Evolutionary conservation across 805 yeast genomes (phyloP).

Genomic region (Schizosaccharomyces pombe): DNA sequence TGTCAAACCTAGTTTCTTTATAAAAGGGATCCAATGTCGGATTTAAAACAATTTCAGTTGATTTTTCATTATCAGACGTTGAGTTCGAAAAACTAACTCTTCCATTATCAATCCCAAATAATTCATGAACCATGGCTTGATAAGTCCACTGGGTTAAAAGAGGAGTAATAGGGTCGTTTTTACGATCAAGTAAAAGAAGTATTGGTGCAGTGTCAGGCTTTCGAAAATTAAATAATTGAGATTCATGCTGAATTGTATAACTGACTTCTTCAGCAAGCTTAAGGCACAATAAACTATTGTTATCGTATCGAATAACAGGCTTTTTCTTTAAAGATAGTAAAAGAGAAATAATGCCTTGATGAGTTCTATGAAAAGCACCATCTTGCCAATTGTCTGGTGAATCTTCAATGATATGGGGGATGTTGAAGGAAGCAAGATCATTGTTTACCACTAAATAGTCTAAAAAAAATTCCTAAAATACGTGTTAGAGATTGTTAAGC

Average conservation of each 20-base stretch:
- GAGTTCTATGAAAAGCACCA: constrained; percentile 21
- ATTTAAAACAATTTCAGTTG: constrained; percentile 40
- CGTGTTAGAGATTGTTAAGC: neutral
- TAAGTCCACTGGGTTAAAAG: constrained; percentile 89
- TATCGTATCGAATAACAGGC: constrained; percentile 61
- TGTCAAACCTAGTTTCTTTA: constrained; percentile 57
- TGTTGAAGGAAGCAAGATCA: constrained; percentile 34
- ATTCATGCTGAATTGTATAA: constrained; percentile 16
- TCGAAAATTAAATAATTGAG: constrained; percentile 44
- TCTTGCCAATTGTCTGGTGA: constrained; percentile 25
- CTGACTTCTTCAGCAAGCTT: constrained; percentile 38
- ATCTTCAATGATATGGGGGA: constrained; percentile 18
- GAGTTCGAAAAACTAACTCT: constrained; percentile 42
- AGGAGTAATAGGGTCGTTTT: constrained; percentile 84
- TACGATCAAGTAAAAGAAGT: constrained; percentile 55
- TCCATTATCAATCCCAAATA: constrained; percentile 60
- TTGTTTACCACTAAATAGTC: constrained; percentile 57
- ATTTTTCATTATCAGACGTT: constrained; percentile 33
- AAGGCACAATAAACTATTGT: constrained; percentile 38
- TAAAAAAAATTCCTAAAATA: constrained; percentile 40
- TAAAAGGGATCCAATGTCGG: constrained; percentile 56
- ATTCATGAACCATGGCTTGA: constrained; percentile 91
- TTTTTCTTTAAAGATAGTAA: constrained; percentile 49
- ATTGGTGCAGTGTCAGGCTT: constrained; percentile 45
- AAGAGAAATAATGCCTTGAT: constrained; percentile 28